phyloP scores from a whole-genome alignment of 83 land plant species.

The Picea mariana region DNA sequence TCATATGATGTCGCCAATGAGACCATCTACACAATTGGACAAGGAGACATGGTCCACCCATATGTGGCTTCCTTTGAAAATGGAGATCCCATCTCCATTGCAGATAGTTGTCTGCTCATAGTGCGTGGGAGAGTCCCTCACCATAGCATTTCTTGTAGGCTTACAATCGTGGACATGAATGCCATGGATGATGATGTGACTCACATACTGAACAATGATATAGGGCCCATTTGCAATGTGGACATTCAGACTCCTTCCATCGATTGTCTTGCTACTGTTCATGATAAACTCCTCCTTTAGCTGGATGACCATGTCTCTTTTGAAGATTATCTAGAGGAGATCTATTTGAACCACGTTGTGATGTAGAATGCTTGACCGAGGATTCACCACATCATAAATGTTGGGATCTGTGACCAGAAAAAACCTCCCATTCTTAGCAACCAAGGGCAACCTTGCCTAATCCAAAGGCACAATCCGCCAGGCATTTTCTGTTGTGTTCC shows the following conservation, averaged over 20 bases:
- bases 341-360: constrained; percentile 52
- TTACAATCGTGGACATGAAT: no score
- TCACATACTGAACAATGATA: constrained; percentile 65
- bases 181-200: constrained; percentile 15
- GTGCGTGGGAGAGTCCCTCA: no score
- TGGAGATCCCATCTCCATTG: no score
- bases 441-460: constrained; percentile 39
- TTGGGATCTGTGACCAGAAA: no score
- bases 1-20: constrained; percentile 34
- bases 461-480: constrained; percentile 18
- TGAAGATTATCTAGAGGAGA: constrained; percentile 50
- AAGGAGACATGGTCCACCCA: constrained; percentile 23
- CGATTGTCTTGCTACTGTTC: constrained; percentile 80
- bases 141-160: no score
- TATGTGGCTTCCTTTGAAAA: no score
- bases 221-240: constrained; percentile 79
- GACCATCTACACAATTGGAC: constrained; percentile 32
- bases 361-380: constrained; percentile 42
- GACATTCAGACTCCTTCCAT: constrained; percentile 71
- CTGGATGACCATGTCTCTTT: no score
- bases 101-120: no score
- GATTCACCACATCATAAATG: no score
- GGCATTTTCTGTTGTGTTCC: not conserved
- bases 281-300: constrained; percentile 53
- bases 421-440: constrained; percentile 43